Evolutionary conservation across 768 basidiomycete species (phyloP).

Genomic region (Tricholoma saponaceum): DNA sequence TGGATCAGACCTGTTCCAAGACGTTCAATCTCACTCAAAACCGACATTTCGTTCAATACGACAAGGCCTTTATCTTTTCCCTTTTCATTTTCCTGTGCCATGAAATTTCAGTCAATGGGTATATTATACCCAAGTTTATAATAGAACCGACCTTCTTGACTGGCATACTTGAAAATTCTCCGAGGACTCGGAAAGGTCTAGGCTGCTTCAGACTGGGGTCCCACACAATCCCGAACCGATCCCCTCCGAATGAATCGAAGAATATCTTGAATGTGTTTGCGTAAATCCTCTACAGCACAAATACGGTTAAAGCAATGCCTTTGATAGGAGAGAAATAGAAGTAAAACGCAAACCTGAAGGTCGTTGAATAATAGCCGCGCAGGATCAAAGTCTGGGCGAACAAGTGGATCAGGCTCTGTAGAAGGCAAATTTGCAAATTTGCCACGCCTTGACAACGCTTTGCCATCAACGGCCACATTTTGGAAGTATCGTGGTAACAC

Average conservation of each 20-base stretch:
- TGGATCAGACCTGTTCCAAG: slow-evolving; percentile 68
- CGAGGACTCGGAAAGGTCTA: slow-evolving; percentile 74
- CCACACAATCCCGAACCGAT: slow-evolving; percentile 81
- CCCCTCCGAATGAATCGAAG: slow-evolving; percentile 78
- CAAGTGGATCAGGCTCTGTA: slow-evolving; percentile 21
- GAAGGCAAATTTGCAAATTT: slow-evolving; percentile 43
- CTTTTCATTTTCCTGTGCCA: slow-evolving; percentile 35
- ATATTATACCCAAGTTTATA: not conserved
- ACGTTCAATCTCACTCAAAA: slow-evolving; percentile 74
- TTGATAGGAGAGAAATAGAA: not conserved
- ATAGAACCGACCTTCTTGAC: slow-evolving; percentile 30
- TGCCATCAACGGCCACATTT: slow-evolving; percentile 50
- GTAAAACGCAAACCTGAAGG: slow-evolving; percentile 54
- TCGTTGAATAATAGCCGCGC: slow-evolving; percentile 62
- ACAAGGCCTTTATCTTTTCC: slow-evolving; percentile 58
- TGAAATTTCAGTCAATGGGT: not conserved
- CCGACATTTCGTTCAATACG: slow-evolving; percentile 56
- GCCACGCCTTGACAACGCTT: slow-evolving; percentile 38
- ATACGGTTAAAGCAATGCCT: not conserved
- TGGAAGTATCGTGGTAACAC: slow-evolving; percentile 73
- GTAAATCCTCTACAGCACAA: slow-evolving; percentile 53
- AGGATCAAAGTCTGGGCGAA: slow-evolving; percentile 79
- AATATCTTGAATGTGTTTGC: slow-evolving; percentile 79
- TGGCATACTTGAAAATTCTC: slow-evolving; percentile 75
- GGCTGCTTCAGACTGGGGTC: slow-evolving; percentile 63